phyloP scores from a whole-genome alignment of 257 asterid genomes.

The Cordia subcordata region DNA sequence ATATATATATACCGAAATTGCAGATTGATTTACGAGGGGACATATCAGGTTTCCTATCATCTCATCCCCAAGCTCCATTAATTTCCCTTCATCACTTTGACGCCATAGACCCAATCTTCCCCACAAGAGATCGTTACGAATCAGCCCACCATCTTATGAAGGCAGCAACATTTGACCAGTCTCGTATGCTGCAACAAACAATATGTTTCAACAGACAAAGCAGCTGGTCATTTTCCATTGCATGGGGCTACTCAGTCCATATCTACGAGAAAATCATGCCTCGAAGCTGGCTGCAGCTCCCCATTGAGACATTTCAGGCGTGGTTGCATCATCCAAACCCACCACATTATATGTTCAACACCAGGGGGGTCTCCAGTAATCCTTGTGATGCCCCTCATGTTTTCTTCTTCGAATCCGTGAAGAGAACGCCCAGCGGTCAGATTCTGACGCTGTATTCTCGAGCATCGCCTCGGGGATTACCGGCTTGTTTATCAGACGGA shows the following conservation, averaged over 20 bases:
- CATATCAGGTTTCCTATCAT: conserved; percentile 27
- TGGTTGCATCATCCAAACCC: conserved; percentile 31
- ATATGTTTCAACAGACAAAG: conserved; percentile 26
- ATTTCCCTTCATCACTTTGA: conserved; percentile 41
- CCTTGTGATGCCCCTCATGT: conserved; percentile 60
- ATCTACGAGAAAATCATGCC: conserved; percentile 33
- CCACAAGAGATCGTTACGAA: conserved; percentile 18
- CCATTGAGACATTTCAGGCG: conserved; percentile 47
- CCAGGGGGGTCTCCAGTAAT: conserved; percentile 28
- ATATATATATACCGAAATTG: neutral
- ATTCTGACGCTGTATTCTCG: conserved; percentile 23
- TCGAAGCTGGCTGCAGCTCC: conserved; percentile 33
- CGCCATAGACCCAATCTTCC: conserved; percentile 30
- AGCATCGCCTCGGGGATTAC: conserved; percentile 27
- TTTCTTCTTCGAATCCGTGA: conserved; percentile 30
- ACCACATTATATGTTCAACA: conserved; percentile 56
- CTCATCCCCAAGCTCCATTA: conserved; percentile 28
- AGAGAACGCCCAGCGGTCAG: conserved; percentile 3
- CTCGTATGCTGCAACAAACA: conserved; percentile 38
- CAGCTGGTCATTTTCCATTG: conserved; percentile 35
- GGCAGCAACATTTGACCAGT: conserved; percentile 33
- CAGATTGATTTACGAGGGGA: conserved; percentile 32
- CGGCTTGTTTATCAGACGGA: conserved; percentile 30
- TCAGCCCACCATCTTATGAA: conserved; percentile 31
- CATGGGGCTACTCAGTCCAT: conserved; percentile 45